Conservation (phyloP, 306 rosid genomes). For the Medicago ruthenica region DNA sequence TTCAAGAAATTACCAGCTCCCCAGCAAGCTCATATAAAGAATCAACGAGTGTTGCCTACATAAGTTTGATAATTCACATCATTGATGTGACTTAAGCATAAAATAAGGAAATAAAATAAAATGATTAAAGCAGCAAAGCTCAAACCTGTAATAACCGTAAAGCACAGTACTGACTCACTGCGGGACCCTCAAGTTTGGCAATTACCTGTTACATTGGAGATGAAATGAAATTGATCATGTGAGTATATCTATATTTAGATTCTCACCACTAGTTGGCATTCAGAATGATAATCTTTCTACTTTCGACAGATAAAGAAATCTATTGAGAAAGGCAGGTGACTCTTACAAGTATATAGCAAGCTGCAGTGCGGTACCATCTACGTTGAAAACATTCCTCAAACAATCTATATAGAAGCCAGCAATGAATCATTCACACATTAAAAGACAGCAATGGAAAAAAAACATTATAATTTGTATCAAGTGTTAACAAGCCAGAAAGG, state of each 20-base stretch:
- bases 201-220: slow-evolving; percentile 73
- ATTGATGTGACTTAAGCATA: slow-evolving; percentile 29
- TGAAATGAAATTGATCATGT: slow-evolving; percentile 30
- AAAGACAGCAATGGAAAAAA: slow-evolving; percentile 17
- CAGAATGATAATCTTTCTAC: slow-evolving; percentile 28
- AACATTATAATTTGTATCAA: slow-evolving; percentile 5
- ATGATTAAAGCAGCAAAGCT: slow-evolving; percentile 13
- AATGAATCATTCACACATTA: not conserved
- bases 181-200: slow-evolving; percentile 98
- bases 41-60: slow-evolving; percentile 95
- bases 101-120: slow-evolving; percentile 14
- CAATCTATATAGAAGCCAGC: slow-evolving; percentile 60
- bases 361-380: slow-evolving; percentile 98
- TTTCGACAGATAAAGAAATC: slow-evolving; percentile 16
- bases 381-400: slow-evolving; percentile 99
- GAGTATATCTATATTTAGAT: not conserved
- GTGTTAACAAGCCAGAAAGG: slow-evolving; percentile 20
- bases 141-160: slow-evolving; percentile 83
- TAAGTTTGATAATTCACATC: slow-evolving; percentile 41
- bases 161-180: slow-evolving; percentile 96
- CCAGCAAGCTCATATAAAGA: slow-evolving; percentile 98
- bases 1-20: slow-evolving; percentile 72
- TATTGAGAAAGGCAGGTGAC: slow-evolving; percentile 32
- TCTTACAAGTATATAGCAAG: slow-evolving; percentile 97
- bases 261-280: slow-evolving; percentile 17